Evolutionary conservation across 352 stramenopile genomes (phyloP), one percentile per base, ranked within the genome.

Genomic region (Pythium sukuiense): DNA sequence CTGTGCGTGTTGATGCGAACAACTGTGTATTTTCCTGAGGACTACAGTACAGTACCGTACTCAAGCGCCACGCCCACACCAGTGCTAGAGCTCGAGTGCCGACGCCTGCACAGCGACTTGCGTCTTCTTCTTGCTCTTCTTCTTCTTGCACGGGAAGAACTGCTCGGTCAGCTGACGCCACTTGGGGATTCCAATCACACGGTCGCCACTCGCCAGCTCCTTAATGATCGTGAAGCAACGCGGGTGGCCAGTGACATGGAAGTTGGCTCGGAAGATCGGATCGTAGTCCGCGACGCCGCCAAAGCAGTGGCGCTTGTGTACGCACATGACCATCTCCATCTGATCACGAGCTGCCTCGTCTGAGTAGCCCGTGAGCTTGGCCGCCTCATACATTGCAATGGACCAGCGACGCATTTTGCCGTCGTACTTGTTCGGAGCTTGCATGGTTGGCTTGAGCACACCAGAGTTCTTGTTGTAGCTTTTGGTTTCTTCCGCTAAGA

Each of bases 281-380:
- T 61, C 64, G 63, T 74, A 88, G 57, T 90, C 81, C 1, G 56
- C 24, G 2, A 87, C 75, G 3, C 71, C 73, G 6, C 74, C 76
- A 1, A 83, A 45, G 41, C 79, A 90, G 50, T 88, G 78, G 39
- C 79, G 68, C 48, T 79, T 74, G 67, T 86, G 74, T 20, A 79
- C 66, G 37, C 81, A 90, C 55, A 67, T 60, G 27, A 83, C 68
- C 66, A 85, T 73, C 56, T 88, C 77, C 72, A 87, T 82, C 53
- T 87, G 76, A 7, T 83, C 71, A 6, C 69, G 60, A 0, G 80
- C 78, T 0, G 69, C 78, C 0, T 59, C 39, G 13, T 74, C 65
- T 12, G 70, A 71, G 57, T 83, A 89, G 3, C 80, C 78, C 14
- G 74, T 66, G 29, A 89, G 72, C 0, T 67, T 67, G 43, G 80